Conservation (phyloP, 495 filamentous ascomycete species). For the Podospora sp. region DNA sequence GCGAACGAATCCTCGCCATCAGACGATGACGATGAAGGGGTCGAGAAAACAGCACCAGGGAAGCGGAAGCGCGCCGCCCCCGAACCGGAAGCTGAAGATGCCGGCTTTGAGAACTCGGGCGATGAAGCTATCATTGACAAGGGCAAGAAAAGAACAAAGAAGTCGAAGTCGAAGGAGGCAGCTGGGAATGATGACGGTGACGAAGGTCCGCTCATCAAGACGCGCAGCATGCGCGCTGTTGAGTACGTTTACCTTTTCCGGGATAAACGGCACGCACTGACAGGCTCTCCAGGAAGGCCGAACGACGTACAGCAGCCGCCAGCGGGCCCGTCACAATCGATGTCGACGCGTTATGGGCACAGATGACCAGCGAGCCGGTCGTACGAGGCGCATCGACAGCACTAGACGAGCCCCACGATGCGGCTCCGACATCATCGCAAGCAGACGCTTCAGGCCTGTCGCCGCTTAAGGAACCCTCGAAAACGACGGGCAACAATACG, state of each 20-base stretch:
- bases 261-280: slow-evolving; percentile 20
- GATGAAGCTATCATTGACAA: slow-evolving; percentile 74
- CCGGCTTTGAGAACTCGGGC: slow-evolving; percentile 65
- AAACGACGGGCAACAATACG: neutral
- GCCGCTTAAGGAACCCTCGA: slow-evolving; percentile 27
- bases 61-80: slow-evolving; percentile 44
- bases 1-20: slow-evolving; percentile 51
- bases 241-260: slow-evolving; percentile 41
- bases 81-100: slow-evolving; percentile 47
- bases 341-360: slow-evolving; percentile 85
- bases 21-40: slow-evolving; percentile 40
- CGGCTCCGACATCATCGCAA: neutral
- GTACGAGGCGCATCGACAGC: neutral
- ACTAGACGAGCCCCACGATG: neutral
- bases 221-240: slow-evolving; percentile 67
- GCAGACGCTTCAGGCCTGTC: slow-evolving; percentile 25
- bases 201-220: slow-evolving; percentile 81
- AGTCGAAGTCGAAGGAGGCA: slow-evolving; percentile 50
- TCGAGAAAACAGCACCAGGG: slow-evolving; percentile 21
- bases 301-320: slow-evolving; percentile 62
- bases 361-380: slow-evolving; percentile 61
- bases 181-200: slow-evolving; percentile 58
- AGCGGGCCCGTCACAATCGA: slow-evolving; percentile 78
- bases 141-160: slow-evolving; percentile 60
- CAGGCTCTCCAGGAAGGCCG: slow-evolving; percentile 56